These are phyloP conservation scores for Hymenoscyphus salicellus DNA, from an alignment of 2,329 filamentous ascomycete species.

Conservation along the genomic window DNA sequence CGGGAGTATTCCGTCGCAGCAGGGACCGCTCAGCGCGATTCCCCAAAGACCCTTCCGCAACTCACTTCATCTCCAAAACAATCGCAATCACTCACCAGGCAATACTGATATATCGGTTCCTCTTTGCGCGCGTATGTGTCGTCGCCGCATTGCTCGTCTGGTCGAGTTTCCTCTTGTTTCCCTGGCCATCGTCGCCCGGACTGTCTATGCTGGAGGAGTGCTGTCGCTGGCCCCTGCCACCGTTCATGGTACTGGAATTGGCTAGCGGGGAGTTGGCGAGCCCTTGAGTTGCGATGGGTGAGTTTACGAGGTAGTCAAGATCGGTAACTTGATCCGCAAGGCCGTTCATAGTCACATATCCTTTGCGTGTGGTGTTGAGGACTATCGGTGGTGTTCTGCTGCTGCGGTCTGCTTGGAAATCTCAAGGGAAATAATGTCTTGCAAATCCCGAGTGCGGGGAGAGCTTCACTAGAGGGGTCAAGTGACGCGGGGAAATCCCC, in stretches of 20 bases:
- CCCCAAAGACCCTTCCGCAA: background rate
- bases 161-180: constrained; percentile 35
- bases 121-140: constrained; percentile 35
- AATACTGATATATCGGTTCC: constrained; percentile 39
- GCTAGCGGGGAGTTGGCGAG: constrained; percentile 7
- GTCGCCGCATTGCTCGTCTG: constrained; percentile 10
- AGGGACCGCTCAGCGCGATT: background rate
- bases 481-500: too few relatives aligned
- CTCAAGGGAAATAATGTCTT: too few relatives aligned
- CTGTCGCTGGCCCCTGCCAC: background rate
- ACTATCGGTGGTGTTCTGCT: too few relatives aligned
- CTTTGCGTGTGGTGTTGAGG: background rate
- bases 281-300: constrained; percentile 26
- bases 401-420: too few relatives aligned
- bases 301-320: constrained; percentile 34
- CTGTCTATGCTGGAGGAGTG: background rate
- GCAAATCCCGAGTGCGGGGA: too few relatives aligned
- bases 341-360: constrained; percentile 33
- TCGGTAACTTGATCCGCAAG: constrained; percentile 36
- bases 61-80: background rate
- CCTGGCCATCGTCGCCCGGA: constrained; percentile 25
- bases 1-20: constrained; percentile 2
- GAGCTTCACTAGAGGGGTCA: too few relatives aligned
- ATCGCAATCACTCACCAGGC: constrained; percentile 33
- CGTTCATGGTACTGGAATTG: background rate